Evolutionary conservation across 176 grass and related monocot genomes (phyloP).

Genomic region (Ensete ventricosum): DNA sequence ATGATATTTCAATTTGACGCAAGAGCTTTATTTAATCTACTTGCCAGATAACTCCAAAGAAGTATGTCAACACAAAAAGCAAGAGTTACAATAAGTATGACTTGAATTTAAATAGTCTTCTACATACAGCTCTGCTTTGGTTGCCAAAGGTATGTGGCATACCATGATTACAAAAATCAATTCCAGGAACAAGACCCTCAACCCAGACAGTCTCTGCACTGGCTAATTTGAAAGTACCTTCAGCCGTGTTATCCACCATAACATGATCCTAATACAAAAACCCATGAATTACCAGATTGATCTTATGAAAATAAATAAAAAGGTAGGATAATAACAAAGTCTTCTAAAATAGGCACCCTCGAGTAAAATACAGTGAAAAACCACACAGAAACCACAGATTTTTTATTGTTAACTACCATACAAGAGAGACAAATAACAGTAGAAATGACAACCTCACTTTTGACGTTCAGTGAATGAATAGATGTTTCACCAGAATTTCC

Average conservation of each 20-base stretch:
- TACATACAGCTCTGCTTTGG: too few relatives aligned
- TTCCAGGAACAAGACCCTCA: slow-evolving; percentile 79
- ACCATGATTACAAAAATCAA: slow-evolving; percentile 98
- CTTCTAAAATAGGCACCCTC: neutral
- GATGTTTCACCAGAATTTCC: slow-evolving; percentile 28
- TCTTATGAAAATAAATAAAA: neutral
- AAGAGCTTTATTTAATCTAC: too few relatives aligned
- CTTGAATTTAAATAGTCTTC: neutral
- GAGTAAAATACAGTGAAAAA: neutral
- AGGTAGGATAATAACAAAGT: neutral
- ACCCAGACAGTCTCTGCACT: slow-evolving; percentile 67
- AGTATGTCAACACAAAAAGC: neutral
- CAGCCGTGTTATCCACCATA: slow-evolving; percentile 22
- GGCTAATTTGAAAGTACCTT: slow-evolving; percentile 30
- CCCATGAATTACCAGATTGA: neutral
- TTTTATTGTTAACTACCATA: slow-evolving; percentile 1
- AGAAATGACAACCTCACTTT: slow-evolving; percentile 20
- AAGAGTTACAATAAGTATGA: neutral
- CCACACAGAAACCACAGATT: neutral
- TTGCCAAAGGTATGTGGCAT: slow-evolving; percentile 9
- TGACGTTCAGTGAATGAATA: neutral
- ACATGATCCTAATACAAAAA: slow-evolving; percentile 37
- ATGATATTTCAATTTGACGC: too few relatives aligned
- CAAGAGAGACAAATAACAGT: neutral
- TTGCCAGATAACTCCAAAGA: neutral